A percentile compares a stretch with the other conserved stretches of the same genome.
Evolutionary conservation across 768 basidiomycete species (phyloP).

Genomic region (Auriscalpium orientale): DNA sequence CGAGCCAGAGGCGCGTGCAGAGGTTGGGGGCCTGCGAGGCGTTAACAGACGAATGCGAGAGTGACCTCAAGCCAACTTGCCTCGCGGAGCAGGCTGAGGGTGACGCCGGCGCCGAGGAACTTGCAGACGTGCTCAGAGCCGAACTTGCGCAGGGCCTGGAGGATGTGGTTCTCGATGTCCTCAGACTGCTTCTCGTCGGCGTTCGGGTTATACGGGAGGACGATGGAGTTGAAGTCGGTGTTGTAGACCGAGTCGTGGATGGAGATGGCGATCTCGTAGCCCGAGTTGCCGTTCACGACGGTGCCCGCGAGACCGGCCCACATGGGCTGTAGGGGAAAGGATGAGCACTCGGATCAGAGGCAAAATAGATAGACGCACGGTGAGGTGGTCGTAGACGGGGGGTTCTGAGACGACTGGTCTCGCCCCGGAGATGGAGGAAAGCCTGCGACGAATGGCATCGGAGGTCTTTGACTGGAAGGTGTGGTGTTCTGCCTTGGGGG

Average conservation of each 20-base stretch:
- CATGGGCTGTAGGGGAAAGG: constrained; percentile 56
- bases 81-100: constrained; percentile 62
- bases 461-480: constrained; percentile 62
- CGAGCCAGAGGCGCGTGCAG: constrained; percentile 81
- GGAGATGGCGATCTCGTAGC: constrained; percentile 68
- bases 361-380: constrained; percentile 36
- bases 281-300: constrained; percentile 48
- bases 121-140: constrained; percentile 74
- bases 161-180: constrained; percentile 55
- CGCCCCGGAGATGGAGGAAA: constrained; percentile 46
- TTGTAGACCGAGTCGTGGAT: constrained; percentile 82
- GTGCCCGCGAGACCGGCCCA: constrained; percentile 76
- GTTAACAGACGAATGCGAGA: constrained; percentile 9
- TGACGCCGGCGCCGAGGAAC: constrained; percentile 79
- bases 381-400: constrained; percentile 46
- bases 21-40: constrained; percentile 58
- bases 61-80: constrained; percentile 29
- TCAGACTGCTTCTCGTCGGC: constrained; percentile 48
- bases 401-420: constrained; percentile 48
- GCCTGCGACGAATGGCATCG: constrained; percentile 54
- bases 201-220: constrained; percentile 43
- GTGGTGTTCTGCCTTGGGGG: constrained; percentile 16
- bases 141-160: constrained; percentile 64
- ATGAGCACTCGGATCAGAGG: constrained; percentile 16
- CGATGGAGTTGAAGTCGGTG: constrained; percentile 63